phyloP scores from a whole-genome alignment of 164 flowering plant species.

The Chloranthus sessilifolius region DNA sequence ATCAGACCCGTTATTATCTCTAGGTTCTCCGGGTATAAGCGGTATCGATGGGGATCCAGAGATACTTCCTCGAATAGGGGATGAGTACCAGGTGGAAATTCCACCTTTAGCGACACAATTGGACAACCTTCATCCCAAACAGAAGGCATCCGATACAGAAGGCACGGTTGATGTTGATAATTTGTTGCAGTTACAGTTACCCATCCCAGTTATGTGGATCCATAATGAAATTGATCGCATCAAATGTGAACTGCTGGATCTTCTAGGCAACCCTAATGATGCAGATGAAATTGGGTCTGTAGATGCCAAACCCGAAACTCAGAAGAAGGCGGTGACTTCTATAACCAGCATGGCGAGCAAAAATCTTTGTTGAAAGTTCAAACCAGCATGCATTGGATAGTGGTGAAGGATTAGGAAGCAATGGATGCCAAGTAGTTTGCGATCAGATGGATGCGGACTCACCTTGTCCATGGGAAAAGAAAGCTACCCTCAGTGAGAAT shows the following conservation, averaged over 20 bases:
- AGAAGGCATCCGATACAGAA: constrained; percentile 14
- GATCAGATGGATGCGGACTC: constrained; percentile 11
- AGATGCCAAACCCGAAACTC: constrained; percentile 8
- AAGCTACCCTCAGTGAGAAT: constrained; percentile 3
- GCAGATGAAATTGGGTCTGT: constrained; percentile 7
- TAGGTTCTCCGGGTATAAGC: constrained; percentile 22
- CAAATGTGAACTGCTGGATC: constrained; percentile 16
- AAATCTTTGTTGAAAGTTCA: neutral
- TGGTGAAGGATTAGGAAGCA: constrained; percentile 2
- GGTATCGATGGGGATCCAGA: constrained; percentile 42
- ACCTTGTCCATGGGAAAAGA: constrained; percentile 5
- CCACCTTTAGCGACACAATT: constrained; percentile 33
- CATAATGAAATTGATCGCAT: constrained; percentile 10
- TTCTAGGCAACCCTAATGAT: constrained; percentile 2
- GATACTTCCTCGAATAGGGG: constrained; percentile 65
- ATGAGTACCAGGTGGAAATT: constrained; percentile 67
- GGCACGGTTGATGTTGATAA: constrained; percentile 7
- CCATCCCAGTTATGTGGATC: constrained; percentile 53
- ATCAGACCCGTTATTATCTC: constrained; percentile 23
- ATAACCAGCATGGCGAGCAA: neutral
- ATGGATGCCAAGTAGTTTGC: neutral
- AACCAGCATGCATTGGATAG: neutral
- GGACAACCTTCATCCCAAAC: constrained; percentile 14
- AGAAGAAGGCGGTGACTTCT: constrained; percentile 1
- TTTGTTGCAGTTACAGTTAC: constrained; percentile 34